Evolutionary conservation across 2,329 filamentous ascomycete genomes (phyloP).

Genomic region (Byssothecium circinans): DNA sequence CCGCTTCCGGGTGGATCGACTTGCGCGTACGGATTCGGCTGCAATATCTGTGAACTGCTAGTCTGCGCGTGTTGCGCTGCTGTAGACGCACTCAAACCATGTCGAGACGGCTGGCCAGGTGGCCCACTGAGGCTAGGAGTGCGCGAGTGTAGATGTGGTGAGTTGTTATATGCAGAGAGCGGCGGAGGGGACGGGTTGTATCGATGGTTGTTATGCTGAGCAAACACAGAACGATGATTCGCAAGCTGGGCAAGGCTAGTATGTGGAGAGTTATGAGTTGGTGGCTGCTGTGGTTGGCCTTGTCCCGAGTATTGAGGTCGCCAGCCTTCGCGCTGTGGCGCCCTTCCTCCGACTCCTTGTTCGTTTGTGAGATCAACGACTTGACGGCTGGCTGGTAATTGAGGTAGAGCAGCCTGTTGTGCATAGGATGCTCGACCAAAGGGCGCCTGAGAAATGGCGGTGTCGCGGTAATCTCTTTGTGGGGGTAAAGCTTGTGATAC

Average conservation of each 20-base stretch:
- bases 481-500: conserved; percentile 26
- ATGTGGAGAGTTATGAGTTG: conserved; percentile 31
- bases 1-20: conserved; percentile 37
- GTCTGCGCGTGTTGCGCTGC: conserved; percentile 19
- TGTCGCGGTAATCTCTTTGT: conserved; percentile 33
- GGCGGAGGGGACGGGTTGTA: conserved; percentile 41
- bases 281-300: conserved; percentile 28
- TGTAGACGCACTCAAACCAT: conserved; percentile 24
- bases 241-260: conserved; percentile 27
- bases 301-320: conserved; percentile 31
- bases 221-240: conserved; percentile 36
- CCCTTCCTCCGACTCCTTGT: conserved; percentile 22
- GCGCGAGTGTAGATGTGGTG: conserved; percentile 39
- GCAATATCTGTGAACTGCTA: conserved; percentile 32
- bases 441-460: conserved; percentile 23
- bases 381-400: conserved; percentile 24
- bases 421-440: conserved; percentile 32
- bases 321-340: conserved; percentile 33
- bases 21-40: conserved; percentile 43
- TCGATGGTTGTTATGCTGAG: conserved; percentile 35
- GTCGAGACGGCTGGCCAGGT: conserved; percentile 26
- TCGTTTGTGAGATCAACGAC: conserved; percentile 38
- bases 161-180: conserved; percentile 30
- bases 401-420: conserved; percentile 27
- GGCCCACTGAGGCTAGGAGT: conserved; percentile 38